Evolutionary conservation across 1,139 yeast genomes (phyloP), one percentile per base, ranked within the genome.

Genomic region (Geotrichum reessii): DNA sequence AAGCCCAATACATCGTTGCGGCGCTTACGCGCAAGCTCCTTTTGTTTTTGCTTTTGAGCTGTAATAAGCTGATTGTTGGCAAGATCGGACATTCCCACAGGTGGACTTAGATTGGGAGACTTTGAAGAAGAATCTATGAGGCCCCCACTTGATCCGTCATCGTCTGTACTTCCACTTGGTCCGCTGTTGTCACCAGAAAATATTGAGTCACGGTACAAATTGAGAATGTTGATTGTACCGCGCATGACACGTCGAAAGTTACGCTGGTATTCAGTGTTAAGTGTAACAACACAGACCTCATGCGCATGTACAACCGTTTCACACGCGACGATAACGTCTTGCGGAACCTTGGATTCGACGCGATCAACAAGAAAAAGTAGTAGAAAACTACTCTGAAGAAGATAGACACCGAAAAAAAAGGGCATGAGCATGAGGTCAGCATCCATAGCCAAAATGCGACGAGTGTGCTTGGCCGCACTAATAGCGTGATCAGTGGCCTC

Each of bases 281-380:
- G 63, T 5, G 73, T 71, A 12, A 67, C 72, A 48, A 70, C 68
- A 50, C 73, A 69, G 27, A 69, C 73, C 54, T 71, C 73, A 53
- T 71, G 73, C 11, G 73, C 73, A 17, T 71, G 67, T 1, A 71
- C 71, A 40, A 71, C 64, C 3, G 68, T 64, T 59, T 71, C 73
- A 55, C 73, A 68, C 1, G 73, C 73, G 25, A 65, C 68, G n/a
- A 68, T 64, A 21, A 71, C 70, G 33, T 69, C 73, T 21, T 65
- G 67, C 69, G 70, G 64, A 3, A 69, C 71, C 27, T 66, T 66
- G 5, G 64, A 61, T 42, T 68, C 72, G n/a, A 67, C 68, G 22
- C 68, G 62, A 48, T 71, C 74, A 42, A 65, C 63, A 57, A 66
- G 52, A 62, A 65, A 59, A 53, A 69, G 62, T 60, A 69, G 63